These are phyloP conservation scores for Globisporangium alternatum DNA, from an alignment of 352 stramenopile genomes.

Conservation along the genomic window DNA sequence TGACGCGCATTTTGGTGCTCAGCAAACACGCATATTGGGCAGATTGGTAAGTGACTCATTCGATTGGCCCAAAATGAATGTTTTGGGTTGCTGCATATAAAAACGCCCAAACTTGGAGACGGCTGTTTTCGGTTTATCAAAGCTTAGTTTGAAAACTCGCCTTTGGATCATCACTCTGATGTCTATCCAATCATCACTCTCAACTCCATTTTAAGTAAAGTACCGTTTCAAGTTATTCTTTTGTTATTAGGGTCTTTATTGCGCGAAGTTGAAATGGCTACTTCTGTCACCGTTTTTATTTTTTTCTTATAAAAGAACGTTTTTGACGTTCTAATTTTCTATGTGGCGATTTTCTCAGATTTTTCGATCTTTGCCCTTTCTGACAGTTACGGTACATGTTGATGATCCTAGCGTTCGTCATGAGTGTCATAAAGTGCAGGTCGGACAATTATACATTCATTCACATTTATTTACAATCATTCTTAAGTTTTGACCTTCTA, in stretches of 20 bases:
- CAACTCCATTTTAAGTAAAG: neutral
- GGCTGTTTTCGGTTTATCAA: too few relatives aligned
- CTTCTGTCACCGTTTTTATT: neutral
- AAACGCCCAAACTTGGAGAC: too few relatives aligned
- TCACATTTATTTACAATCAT: neutral
- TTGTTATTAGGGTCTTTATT: conserved; percentile 1
- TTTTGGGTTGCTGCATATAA: too few relatives aligned
- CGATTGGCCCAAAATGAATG: too few relatives aligned
- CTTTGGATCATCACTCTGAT: too few relatives aligned
- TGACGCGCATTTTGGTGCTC: too few relatives aligned
- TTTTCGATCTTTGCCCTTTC: neutral
- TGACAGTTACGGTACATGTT: neutral
- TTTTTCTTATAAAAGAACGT: neutral
- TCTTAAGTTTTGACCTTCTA: neutral
- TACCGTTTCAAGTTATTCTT: neutral
- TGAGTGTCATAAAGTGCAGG: neutral
- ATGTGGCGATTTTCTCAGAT: neutral
- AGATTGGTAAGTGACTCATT: too few relatives aligned
- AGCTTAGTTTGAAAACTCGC: too few relatives aligned
- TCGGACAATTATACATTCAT: neutral
- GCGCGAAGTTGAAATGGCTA: neutral
- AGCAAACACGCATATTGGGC: too few relatives aligned
- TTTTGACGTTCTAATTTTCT: neutral
- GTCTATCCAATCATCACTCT: neutral
- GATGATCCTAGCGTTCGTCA: neutral